phyloP scores from a whole-genome alignment of 805 yeast genomes.

The Schizosaccharomyces lindneri region DNA sequence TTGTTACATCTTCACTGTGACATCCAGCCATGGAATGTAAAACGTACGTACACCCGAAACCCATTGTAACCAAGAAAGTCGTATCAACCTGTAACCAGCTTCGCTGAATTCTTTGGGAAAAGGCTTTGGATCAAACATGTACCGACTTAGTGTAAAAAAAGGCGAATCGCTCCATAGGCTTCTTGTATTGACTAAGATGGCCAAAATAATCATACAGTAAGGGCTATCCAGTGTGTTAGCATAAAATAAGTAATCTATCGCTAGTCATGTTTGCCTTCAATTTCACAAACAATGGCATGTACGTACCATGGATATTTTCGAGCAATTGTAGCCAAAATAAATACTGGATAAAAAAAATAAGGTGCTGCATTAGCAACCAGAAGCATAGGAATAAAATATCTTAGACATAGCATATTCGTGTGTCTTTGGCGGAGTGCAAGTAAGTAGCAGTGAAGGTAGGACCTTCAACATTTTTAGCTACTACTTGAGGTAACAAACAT shows the following conservation, averaged over 20 bases:
- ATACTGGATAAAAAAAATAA: background rate
- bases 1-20: background rate
- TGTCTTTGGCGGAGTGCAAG: no score
- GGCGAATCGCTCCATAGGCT: background rate
- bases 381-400: background rate
- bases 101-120: background rate
- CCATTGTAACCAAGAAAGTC: background rate
- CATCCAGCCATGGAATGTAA: background rate
- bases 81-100: background rate
- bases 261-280: background rate
- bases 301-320: background rate
- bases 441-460: no score
- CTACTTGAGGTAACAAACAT: no score
- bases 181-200: background rate
- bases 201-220: background rate
- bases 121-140: background rate
- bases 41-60: background rate
- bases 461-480: no score
- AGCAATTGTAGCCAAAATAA: background rate
- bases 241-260: background rate
- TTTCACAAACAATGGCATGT: background rate
- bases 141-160: background rate
- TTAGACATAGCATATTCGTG: background rate
- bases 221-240: background rate
- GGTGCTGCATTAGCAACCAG: constrained; percentile 1